These are phyloP conservation scores for Cadophora luteo-olivacea DNA, from an alignment of 2,329 filamentous ascomycete genomes.

Conservation along the genomic window DNA sequence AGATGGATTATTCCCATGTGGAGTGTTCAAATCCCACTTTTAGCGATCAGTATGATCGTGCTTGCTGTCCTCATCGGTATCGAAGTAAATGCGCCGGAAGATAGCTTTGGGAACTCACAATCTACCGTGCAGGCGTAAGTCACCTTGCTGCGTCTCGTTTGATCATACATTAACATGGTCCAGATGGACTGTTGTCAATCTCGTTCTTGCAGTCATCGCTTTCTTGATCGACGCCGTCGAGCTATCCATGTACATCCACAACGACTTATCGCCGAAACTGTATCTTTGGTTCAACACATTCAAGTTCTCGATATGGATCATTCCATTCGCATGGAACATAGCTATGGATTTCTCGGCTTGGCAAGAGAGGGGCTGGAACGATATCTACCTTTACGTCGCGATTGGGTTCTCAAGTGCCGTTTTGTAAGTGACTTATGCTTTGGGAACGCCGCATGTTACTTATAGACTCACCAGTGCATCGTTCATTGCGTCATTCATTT, in stretches of 20 bases:
- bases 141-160: background rate
- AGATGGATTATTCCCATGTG: slow-evolving; percentile 13
- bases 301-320: background rate
- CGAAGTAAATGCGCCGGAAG: background rate
- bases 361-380: background rate
- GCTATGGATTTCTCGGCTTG: background rate
- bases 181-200: slow-evolving; percentile 11
- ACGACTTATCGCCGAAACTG: slow-evolving; percentile 4
- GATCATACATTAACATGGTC: background rate
- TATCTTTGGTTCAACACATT: slow-evolving; percentile 1
- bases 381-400: slow-evolving; percentile 3
- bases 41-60: slow-evolving; percentile 9
- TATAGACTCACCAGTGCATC: background rate
- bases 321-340: slow-evolving; percentile 8
- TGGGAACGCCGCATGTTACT: background rate
- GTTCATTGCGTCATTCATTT: slow-evolving; percentile 3
- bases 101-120: background rate
- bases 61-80: slow-evolving; percentile 4
- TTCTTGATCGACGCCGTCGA: slow-evolving; percentile 11
- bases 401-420: slow-evolving; percentile 4
- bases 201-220: background rate
- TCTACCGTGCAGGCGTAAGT: background rate
- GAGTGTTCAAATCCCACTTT: slow-evolving; percentile 12
- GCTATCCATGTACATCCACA: slow-evolving; percentile 13
- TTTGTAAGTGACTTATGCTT: background rate